Evolutionary conservation across 306 rosid genomes (phyloP), one percentile per base, ranked within the genome.

Genomic region (Cicer chorassanicum): DNA sequence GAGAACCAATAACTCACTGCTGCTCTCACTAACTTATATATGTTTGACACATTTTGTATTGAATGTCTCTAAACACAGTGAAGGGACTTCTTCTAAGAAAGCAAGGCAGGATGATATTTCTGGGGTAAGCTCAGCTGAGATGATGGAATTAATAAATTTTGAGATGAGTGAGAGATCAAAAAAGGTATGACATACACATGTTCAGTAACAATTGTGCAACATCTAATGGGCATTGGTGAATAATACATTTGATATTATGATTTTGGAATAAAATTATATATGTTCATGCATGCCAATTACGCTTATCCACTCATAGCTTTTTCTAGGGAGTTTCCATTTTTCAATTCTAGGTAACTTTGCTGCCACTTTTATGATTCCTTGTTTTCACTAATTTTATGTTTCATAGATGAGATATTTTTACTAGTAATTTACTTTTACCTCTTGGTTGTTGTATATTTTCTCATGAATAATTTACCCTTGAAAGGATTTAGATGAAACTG

Each of bases 91-190:
- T 48, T 73, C 54, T n/a, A 91, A 93, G 83, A 89, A 86, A 80
- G 86, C 73, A 4, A 87, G 89, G 78, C 84, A 72, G 62, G 90
- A 87, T n/a, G 91, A 87, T 65, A 70, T 84, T 55, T 53, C 88
- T 14, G 90, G 80, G 43, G 91, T 84, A 80, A 68, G 51, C 83
- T 77, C 83, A 68, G 91, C 86, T 75, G 96, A 91, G 80, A 70
- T 87, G 59, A 82, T 89, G 91, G 97, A 87, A 82, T 80, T 85
- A 63, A 83, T 91, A 89, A 80, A 86, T 81, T 79, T 56, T 75
- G 91, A 96, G 6, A 19, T n/a, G 68, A 84, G 84, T 49, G 88
- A 85, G 86, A 87, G 87, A 82, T 81, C 89, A 15, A 88, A 82
- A 80, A 73, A 86, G 95, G 95, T 91, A 78, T 48, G 66, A 8